Evolutionary conservation across 2,329 filamentous ascomycete species (phyloP).

Genomic region (Fusarium sp.): DNA sequence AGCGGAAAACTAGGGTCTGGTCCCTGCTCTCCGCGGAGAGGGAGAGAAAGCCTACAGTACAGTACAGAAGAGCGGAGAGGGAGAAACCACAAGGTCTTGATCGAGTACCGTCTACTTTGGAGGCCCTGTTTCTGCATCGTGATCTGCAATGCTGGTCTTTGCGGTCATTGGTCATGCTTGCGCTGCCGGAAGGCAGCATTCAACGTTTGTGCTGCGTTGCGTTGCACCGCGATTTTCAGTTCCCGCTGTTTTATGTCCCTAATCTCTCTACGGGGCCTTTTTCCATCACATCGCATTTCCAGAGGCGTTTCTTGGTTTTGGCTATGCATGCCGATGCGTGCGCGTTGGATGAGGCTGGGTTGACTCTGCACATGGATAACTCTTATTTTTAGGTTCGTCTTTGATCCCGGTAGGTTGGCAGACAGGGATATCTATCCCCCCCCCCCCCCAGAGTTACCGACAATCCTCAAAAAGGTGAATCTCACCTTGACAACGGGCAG

Average conservation of each 20-base stretch:
- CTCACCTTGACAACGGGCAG: constrained; percentile 15
- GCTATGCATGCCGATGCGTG: not conserved
- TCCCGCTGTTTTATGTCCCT: constrained; percentile 1
- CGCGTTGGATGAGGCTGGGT: not conserved
- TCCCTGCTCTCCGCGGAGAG: constrained; percentile 2
- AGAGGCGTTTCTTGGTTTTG: not conserved
- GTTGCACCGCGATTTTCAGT: not conserved
- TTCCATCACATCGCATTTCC: not conserved
- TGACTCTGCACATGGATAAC: not conserved
- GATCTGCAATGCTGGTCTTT: constrained; percentile 25
- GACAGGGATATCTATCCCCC: not conserved
- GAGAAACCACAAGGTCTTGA: constrained; percentile 7
- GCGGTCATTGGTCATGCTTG: constrained; percentile 22
- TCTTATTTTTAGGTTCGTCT: constrained; percentile 13
- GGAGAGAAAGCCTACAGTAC: not conserved
- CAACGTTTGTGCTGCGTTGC: not conserved
- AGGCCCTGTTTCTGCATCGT: constrained; percentile 21
- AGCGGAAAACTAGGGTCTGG: constrained; percentile 28
- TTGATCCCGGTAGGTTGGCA: constrained; percentile 5
- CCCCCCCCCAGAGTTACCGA: not conserved
- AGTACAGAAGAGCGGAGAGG: not conserved
- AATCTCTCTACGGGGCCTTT: not conserved
- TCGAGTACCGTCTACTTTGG: constrained; percentile 29
- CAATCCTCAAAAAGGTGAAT: not conserved
- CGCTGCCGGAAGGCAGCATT: constrained; percentile 9